Evolutionary conservation across 2,329 filamentous ascomycete species (phyloP).

Genomic region (Neofusicoccum sp.): DNA sequence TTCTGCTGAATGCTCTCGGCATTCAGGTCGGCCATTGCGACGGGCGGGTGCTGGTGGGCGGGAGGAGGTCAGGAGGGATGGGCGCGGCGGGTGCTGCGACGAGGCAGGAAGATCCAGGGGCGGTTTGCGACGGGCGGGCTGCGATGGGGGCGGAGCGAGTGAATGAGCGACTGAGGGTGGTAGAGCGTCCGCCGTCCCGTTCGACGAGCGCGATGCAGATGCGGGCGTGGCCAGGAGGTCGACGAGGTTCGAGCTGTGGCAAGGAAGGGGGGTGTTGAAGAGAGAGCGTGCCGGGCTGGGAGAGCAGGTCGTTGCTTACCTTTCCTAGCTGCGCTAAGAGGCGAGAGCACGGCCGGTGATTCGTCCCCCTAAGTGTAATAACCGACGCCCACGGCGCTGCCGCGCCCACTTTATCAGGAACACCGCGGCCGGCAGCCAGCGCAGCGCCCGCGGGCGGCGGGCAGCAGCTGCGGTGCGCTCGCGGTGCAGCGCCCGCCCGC

Average conservation of each 20-base stretch:
- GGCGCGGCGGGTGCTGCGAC: conserved; percentile 15
- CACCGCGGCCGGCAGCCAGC: not conserved
- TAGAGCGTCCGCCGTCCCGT: conserved; percentile 10
- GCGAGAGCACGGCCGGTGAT: not conserved
- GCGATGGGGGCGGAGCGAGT: conserved; percentile 15
- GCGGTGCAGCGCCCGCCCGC: not conserved
- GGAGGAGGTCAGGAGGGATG: conserved; percentile 9
- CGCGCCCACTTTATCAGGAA: not conserved
- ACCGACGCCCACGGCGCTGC: not conserved
- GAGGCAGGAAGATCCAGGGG: conserved; percentile 19
- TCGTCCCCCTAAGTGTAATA: not conserved
- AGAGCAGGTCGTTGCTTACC: conserved; percentile 6
- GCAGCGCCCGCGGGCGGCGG: not conserved
- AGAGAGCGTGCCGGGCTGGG: conserved; percentile 2
- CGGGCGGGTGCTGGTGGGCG: not conserved
- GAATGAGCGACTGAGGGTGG: conserved; percentile 16
- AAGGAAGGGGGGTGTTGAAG: conserved; percentile 9
- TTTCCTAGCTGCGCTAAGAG: too few species aligned
- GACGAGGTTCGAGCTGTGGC: conserved; percentile 6
- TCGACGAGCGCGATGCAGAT: conserved; percentile 13
- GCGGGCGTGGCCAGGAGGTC: not conserved
- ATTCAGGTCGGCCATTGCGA: conserved; percentile 48
- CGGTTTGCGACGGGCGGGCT: conserved; percentile 13
- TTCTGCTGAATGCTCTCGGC: conserved; percentile 53
- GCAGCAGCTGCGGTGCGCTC: not conserved